Percentiles rank a stretch among this genome's conserved stretches.
Evolutionary conservation across 2,329 filamentous ascomycete genomes (phyloP).

Genomic region (Venturia asperata): DNA sequence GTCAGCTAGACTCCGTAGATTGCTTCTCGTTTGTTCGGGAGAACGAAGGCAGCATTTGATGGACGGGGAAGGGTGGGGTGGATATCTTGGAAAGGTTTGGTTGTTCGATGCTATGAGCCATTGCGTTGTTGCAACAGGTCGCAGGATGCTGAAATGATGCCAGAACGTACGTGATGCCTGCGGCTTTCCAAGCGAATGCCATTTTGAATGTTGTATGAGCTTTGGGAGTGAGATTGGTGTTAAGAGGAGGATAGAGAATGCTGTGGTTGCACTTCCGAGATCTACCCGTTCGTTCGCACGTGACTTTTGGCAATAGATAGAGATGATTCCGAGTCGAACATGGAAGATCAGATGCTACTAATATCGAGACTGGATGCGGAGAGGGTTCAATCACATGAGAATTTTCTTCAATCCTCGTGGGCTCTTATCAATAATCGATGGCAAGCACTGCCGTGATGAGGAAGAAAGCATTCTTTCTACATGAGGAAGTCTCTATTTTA

Average conservation of each 20-base stretch:
- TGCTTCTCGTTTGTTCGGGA: not conserved
- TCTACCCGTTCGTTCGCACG: not conserved
- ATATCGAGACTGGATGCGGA: not conserved
- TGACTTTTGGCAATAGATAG: not conserved
- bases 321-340: no score
- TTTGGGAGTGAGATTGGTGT: not conserved
- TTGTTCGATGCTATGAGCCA: constrained; percentile 9
- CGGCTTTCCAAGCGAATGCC: constrained; percentile 97
- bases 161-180: constrained; percentile 79
- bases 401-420: not conserved
- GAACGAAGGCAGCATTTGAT: not conserved
- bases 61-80: not conserved
- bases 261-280: not conserved
- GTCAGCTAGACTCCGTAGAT: not conserved
- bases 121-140: not conserved
- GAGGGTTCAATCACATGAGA: not conserved
- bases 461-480: not conserved
- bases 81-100: not conserved
- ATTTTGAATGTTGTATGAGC: constrained; percentile 54
- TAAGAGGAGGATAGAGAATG: not conserved
- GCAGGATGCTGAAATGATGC: constrained; percentile 19
- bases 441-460: not conserved
- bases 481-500: constrained; percentile 14
- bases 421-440: not conserved
- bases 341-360: not conserved